Base-by-base conservation (phyloP, 2,329 filamentous ascomycete species). In the Talaromyces sp. region DNA sequence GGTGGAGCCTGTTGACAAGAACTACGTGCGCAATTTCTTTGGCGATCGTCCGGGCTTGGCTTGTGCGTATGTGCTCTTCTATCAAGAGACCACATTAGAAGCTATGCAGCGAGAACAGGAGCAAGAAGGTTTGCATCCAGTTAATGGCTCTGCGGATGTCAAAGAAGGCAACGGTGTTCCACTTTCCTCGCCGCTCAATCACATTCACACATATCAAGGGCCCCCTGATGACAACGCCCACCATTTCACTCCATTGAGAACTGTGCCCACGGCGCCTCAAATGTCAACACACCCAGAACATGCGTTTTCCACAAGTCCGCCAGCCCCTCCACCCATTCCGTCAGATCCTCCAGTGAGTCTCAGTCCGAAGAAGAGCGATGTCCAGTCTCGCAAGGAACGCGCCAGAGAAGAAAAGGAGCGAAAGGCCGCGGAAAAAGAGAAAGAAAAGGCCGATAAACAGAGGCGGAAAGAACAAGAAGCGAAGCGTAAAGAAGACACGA, bases 1-100 rank as follows among this genome's bases (percentile, higher is more conserved):
- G 86, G 95, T 99, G 4, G 95, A 99, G 74, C 95, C 95, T 0
- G 95, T 99, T 5, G 92, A 97, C 75, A 97, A 97, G 76, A 88
- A 90, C 72, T 99, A 96, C 71, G 95, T 99, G 42, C 86, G 89
- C 66, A 97, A 96, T 73, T 99, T 99, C 77, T 99, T 99, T 69
- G 95, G 95, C 17, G 95, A 97, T 72, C 92, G 90, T 70, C 88
- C 89, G 0, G 92, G 92, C 3, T 86, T 96, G 74, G 95, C 95
- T 10, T 97, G 93, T 69, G 95, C 95, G 32, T 99, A 99, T 70
- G 93, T 99, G 17, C 81, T 99, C 10, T 99, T 99, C 75, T 99
- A 99, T 77, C 95, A 97, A 73, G 93, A 99, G 75, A 98, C 87
- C 1, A 89, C 86, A 0, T 72, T 87, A 28, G 87, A 89, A 70